Base-by-base conservation (phyloP, 495 filamentous ascomycete species). In the Xylaria scruposa region DNA sequence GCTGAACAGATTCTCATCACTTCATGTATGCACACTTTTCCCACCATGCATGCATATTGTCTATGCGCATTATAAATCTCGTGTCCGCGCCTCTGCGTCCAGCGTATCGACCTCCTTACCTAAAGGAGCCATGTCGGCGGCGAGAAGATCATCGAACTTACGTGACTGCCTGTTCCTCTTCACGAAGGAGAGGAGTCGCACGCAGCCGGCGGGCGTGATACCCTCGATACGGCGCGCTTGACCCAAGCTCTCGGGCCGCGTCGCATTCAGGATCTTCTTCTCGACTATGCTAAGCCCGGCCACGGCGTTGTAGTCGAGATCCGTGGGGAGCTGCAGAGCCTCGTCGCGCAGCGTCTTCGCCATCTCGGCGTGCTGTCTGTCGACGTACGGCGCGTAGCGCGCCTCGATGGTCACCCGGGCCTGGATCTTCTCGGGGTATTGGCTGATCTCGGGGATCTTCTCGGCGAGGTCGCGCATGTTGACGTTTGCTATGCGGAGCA, bases 211-310 rank as follows among this genome's bases (percentile, higher is more conserved):
- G 0, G 91, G 89, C 40, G 91, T 93, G 9, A 90, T 81, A 2
- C 96, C 95, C 80, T 99, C 96, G 63, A 97, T 89, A 12, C 97
- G 83, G 62, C 94, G 83, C 21, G 95, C 95, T 90, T 97, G 95
- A 3, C 94, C 97, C 31, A 99, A 81, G 62, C 87, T 95, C 76
- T 94, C 92, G 6, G 96, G 96, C 51, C 89, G 81, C 12, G 93
- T 89, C 29, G 83, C 83, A 42, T 87, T 83, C n/a, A 99, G 86
- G 8, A 90, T 86, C 13, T 85, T 81, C 74, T 85, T 88, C 84
- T 98, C 97, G 72, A 94, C 94, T 8, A 85, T 86, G 71, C 92
- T 94, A 66, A 99, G 84, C 0, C 94, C 94, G 42, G 84, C 79
- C 26, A 99, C 85, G 7, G 73, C 73, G 19, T 87, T 83, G 74